Percentiles rank a stretch among this genome's conserved stretches.
Conservation (phyloP, 139 green algal genomes). For the Chlamydomonas applanata region DNA sequence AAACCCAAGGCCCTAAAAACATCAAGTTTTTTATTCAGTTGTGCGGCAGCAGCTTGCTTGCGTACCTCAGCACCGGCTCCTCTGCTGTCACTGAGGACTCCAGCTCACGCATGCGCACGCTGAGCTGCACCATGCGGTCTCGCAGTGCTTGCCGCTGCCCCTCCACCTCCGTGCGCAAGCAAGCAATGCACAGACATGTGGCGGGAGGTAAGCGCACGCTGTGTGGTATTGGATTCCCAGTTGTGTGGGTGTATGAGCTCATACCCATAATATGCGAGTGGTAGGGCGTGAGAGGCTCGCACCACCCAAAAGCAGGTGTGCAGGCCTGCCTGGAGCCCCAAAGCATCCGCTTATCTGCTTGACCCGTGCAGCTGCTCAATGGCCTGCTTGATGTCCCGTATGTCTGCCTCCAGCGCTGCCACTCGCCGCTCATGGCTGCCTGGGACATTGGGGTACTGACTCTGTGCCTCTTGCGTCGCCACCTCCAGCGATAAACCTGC, state of each 20-base stretch:
- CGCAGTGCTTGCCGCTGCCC: neutral
- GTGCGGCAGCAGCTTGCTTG: too few species aligned
- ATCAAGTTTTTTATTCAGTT: too few species aligned
- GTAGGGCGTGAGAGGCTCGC: too few species aligned
- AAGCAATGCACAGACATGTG: neutral
- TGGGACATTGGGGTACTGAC: constrained; percentile 26
- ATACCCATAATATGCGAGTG: too few species aligned
- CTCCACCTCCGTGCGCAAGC: constrained; percentile 9
- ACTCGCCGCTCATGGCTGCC: constrained; percentile 18
- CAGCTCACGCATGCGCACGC: neutral
- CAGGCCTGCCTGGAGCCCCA: neutral
- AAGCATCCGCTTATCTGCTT: constrained; percentile 18
- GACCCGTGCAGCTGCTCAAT: neutral
- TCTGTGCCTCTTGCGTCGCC: neutral
- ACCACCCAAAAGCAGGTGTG: neutral
- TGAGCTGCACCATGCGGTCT: neutral
- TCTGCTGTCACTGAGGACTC: neutral
- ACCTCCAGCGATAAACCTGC: constrained; percentile 29
- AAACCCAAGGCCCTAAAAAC: too few species aligned
- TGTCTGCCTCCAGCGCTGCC: constrained; percentile 2
- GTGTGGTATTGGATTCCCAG: too few species aligned
- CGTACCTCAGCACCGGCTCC: constrained; percentile 7
- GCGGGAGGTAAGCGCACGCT: too few species aligned
- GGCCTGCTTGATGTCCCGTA: neutral
- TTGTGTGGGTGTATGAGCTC: too few species aligned